Percentiles rank a stretch among this genome's conserved stretches.
phyloP scores from a whole-genome alignment of 169 alveolate species.

The Eimeria zaria region DNA sequence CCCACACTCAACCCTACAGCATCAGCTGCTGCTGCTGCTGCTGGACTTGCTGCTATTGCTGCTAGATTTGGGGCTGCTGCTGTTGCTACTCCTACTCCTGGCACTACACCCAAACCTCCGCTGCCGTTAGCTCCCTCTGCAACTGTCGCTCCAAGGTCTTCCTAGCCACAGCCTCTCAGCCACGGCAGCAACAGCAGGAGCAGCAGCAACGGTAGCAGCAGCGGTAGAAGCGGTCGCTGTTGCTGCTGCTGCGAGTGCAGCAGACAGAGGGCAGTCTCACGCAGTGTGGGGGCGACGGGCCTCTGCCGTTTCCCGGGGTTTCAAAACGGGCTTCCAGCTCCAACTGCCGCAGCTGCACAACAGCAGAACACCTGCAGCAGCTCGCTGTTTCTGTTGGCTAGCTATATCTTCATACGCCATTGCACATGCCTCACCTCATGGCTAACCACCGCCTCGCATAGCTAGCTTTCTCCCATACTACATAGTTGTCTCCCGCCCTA shows the following conservation, averaged over 20 bases:
- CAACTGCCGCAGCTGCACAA: constrained; percentile 38
- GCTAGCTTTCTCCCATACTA: too few species aligned
- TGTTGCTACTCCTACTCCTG: not conserved
- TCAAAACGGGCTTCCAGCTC: constrained; percentile 48
- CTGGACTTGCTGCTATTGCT: too few species aligned
- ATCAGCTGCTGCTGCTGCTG: constrained; percentile 11
- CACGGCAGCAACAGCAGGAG: not conserved
- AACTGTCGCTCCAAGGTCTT: too few species aligned
- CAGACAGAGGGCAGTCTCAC: not conserved
- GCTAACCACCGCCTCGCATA: not conserved
- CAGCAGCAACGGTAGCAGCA: not conserved
- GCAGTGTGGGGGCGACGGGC: not conserved
- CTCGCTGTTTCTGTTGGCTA: not conserved
- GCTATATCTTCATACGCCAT: not conserved
- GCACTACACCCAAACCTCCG: not conserved
- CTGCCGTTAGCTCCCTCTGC: not conserved
- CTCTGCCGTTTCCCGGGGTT: not conserved
- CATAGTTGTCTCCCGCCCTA: not conserved
- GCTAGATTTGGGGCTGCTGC: not conserved
- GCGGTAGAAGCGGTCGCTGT: not conserved
- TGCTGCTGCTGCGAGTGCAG: not conserved
- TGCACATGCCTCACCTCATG: not conserved
- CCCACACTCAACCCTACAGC: not conserved
- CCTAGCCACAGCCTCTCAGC: not conserved
- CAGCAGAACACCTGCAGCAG: not conserved